A percentile compares a stretch with the other conserved stretches of the same genome.
Conservation (phyloP, 2,329 filamentous ascomycete genomes). For the Stachybotrys chartarum region DNA sequence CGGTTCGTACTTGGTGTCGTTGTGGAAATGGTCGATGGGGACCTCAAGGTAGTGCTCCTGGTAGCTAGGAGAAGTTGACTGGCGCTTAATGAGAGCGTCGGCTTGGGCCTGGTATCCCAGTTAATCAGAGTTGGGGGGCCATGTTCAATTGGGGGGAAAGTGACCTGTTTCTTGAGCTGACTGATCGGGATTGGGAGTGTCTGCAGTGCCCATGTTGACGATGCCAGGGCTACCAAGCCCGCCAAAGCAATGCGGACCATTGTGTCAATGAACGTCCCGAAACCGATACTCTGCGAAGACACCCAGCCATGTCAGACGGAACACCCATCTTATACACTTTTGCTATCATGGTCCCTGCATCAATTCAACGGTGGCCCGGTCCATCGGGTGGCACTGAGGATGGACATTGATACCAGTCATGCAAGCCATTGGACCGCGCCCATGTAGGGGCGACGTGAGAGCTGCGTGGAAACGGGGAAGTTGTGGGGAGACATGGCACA, state of each 20-base stretch:
- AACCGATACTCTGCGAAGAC: neutral
- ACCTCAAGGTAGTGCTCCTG: constrained; percentile 28
- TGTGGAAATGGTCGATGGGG: constrained; percentile 76
- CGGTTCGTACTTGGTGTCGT: constrained; percentile 69
- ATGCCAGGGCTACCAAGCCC: neutral
- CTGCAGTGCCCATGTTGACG: neutral
- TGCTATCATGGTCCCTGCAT: neutral
- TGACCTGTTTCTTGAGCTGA: neutral
- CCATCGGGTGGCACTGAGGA: neutral
- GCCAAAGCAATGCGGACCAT: neutral
- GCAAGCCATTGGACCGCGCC: neutral
- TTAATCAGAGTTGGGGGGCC: neutral
- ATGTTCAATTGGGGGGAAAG: neutral
- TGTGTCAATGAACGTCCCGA: neutral
- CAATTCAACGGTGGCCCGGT: neutral
- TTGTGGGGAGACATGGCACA: neutral
- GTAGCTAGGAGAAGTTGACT: neutral
- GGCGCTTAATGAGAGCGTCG: neutral
- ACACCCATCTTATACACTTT: neutral
- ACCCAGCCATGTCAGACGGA: no score
- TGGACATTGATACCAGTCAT: neutral
- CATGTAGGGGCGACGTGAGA: neutral
- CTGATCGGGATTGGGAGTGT: neutral
- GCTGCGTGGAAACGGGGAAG: neutral
- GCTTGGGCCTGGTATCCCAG: neutral